These are phyloP conservation scores for Apiotrichum veenhuisii DNA, from an alignment of 1,284 basidiomycete species.

Conservation along the genomic window DNA sequence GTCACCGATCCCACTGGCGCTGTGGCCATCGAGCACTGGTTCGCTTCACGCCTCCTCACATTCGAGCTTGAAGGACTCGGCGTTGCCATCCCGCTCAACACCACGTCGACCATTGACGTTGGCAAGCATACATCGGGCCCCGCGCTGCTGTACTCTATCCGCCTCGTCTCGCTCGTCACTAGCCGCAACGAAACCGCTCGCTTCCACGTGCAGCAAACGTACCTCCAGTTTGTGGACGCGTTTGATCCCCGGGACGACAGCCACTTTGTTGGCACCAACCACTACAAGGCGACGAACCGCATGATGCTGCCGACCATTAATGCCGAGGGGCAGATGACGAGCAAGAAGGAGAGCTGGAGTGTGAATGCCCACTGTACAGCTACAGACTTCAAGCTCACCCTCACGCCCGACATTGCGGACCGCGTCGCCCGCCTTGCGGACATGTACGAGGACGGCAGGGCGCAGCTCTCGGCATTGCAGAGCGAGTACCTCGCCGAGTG, in stretches of 20 bases:
- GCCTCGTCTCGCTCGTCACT: conserved; percentile 66
- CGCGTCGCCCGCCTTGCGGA: conserved; percentile 76
- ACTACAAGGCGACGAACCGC: conserved; percentile 67
- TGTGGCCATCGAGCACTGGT: conserved; percentile 53
- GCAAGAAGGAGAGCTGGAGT: conserved; percentile 57
- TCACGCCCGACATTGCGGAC: conserved; percentile 76
- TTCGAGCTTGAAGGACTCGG: conserved; percentile 69
- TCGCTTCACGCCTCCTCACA: conserved; percentile 63
- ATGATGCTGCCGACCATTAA: conserved; percentile 62
- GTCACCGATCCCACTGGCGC: background rate
- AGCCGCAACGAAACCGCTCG: conserved; percentile 73
- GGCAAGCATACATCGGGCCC: conserved; percentile 56
- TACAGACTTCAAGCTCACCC: conserved; percentile 77
- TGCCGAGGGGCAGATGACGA: conserved; percentile 68
- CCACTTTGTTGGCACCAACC: conserved; percentile 65
- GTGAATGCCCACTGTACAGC: conserved; percentile 69
- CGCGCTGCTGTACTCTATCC: conserved; percentile 79
- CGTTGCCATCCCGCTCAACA: conserved; percentile 69
- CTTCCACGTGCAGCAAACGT: conserved; percentile 65
- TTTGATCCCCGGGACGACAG: conserved; percentile 67
- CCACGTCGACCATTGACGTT: conserved; percentile 51
- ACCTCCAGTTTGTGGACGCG: conserved; percentile 77
- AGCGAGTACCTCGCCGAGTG: conserved; percentile 47
- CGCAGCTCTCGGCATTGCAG: conserved; percentile 64
- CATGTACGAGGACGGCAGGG: conserved; percentile 77